Percentiles rank a stretch among this genome's conserved stretches.
phyloP scores from a whole-genome alignment of 1,139 yeast species.

The Saccharomycopsis crataegensis region DNA sequence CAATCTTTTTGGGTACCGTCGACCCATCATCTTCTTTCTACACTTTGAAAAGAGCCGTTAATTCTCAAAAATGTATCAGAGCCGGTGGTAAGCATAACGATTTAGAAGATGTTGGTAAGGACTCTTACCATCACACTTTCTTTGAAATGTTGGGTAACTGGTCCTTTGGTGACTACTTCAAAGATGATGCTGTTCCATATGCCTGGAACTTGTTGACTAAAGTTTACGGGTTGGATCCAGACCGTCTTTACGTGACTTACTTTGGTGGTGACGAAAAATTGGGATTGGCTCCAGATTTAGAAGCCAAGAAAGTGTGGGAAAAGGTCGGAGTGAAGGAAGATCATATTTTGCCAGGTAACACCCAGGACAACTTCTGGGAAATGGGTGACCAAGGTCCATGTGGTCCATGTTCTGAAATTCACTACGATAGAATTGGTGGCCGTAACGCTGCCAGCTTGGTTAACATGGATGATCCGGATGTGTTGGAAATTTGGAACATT shows the following conservation, averaged over 20 bases:
- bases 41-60: constrained; percentile 77
- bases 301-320: constrained; percentile 84
- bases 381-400: constrained; percentile 99
- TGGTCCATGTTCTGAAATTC: constrained; percentile 98
- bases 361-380: constrained; percentile 96
- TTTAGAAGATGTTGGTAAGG: constrained; percentile 96
- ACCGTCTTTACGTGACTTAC: constrained; percentile 87
- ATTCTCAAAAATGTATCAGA: constrained; percentile 96
- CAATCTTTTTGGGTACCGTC: constrained; percentile 92
- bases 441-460: constrained; percentile 88
- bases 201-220: constrained; percentile 88
- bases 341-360: constrained; percentile 87
- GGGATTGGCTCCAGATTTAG: constrained; percentile 90
- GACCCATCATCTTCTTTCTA: constrained; percentile 90
- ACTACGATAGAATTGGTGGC: constrained; percentile 96
- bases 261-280: constrained; percentile 83
- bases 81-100: constrained; percentile 99
- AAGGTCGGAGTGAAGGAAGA: constrained; percentile 84
- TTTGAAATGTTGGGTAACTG: constrained; percentile 99
- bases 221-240: constrained; percentile 70
- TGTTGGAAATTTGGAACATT: constrained; percentile 93
- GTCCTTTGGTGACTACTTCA: constrained; percentile 99
- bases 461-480: constrained; percentile 96
- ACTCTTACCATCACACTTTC: constrained; percentile 95
- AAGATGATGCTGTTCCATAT: constrained; percentile 80